phyloP scores from a whole-genome alignment of 1,284 basidiomycete species.

The Mrakiaceae sp. region DNA sequence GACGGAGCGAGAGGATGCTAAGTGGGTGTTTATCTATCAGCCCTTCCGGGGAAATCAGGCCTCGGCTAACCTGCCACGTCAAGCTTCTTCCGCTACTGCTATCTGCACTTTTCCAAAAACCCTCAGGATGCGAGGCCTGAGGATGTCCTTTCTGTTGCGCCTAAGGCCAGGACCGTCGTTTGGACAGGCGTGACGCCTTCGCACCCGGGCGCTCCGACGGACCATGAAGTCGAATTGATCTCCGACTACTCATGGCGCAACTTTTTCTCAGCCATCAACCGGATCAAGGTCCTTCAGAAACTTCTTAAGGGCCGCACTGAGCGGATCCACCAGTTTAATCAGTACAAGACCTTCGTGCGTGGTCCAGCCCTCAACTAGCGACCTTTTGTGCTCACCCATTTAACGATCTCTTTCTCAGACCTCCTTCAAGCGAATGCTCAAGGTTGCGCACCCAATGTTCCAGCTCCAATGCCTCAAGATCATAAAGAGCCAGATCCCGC shows the following conservation, averaged over 20 bases:
- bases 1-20: constrained; percentile 76
- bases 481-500: constrained; percentile 98
- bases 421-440: constrained; percentile 85
- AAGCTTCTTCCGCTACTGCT: constrained; percentile 93
- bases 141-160: constrained; percentile 20
- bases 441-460: constrained; percentile 85
- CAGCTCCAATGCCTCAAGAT: constrained; percentile 95
- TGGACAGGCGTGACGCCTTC: not conserved
- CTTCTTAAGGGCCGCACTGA: constrained; percentile 89
- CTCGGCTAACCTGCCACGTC: not conserved
- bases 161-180: not conserved
- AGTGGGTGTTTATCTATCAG: constrained; percentile 42
- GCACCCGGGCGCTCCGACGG: constrained; percentile 21
- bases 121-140: constrained; percentile 32
- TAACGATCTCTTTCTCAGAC: constrained; percentile 43
- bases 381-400: constrained; percentile 16
- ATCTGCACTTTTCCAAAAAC: constrained; percentile 55
- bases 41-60: too few species aligned
- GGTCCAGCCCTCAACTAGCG: not conserved
- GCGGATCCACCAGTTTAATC: constrained; percentile 88
- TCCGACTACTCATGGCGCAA: constrained; percentile 96
- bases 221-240: constrained; percentile 77
- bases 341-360: constrained; percentile 78
- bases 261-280: constrained; percentile 97
- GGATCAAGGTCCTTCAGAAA: constrained; percentile 96